Conservation (phyloP, 192 early-diverging fungal genomes). For the Coemansia sp. region DNA sequence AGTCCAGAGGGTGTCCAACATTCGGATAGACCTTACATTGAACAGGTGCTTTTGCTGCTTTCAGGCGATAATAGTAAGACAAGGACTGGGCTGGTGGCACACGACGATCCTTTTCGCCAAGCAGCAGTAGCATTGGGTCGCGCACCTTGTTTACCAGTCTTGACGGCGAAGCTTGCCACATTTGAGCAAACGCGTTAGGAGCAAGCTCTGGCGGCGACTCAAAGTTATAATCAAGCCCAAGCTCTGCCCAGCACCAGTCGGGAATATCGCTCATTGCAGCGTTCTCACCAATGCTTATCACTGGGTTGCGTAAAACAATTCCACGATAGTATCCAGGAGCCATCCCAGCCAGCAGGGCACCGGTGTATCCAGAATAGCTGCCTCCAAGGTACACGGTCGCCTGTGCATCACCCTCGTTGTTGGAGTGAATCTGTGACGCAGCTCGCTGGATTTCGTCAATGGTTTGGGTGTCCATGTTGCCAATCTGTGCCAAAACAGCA, state of each 20-base stretch:
- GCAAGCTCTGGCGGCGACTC: conserved; percentile 57
- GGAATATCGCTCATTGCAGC: conserved; percentile 64
- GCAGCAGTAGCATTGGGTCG: conserved; percentile 64
- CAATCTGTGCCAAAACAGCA: conserved; percentile 62
- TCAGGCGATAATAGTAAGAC: conserved; percentile 45
- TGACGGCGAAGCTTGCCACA: conserved; percentile 64
- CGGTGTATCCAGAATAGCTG: conserved; percentile 71
- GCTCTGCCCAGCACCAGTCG: conserved; percentile 74
- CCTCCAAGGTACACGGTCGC: conserved; percentile 67
- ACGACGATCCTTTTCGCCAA: conserved; percentile 69
- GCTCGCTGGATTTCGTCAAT: conserved; percentile 63
- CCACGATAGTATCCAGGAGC: conserved; percentile 65
- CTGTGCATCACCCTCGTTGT: conserved; percentile 48
- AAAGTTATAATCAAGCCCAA: conserved; percentile 60
- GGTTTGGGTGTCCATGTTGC: conserved; percentile 66
- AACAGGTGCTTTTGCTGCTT: conserved; percentile 38
- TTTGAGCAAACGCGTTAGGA: conserved; percentile 57
- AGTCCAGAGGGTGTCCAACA: conserved; percentile 63
- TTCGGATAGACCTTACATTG: conserved; percentile 59
- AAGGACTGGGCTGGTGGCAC: conserved; percentile 69
- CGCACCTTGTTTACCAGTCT: conserved; percentile 56
- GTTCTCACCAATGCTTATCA: conserved; percentile 64
- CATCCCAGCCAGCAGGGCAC: conserved; percentile 57
- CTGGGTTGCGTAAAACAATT: conserved; percentile 71
- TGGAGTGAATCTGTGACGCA: conserved; percentile 33